Evolutionary conservation across 805 yeast genomes (phyloP).

Genomic region (Candida loeiensis): DNA sequence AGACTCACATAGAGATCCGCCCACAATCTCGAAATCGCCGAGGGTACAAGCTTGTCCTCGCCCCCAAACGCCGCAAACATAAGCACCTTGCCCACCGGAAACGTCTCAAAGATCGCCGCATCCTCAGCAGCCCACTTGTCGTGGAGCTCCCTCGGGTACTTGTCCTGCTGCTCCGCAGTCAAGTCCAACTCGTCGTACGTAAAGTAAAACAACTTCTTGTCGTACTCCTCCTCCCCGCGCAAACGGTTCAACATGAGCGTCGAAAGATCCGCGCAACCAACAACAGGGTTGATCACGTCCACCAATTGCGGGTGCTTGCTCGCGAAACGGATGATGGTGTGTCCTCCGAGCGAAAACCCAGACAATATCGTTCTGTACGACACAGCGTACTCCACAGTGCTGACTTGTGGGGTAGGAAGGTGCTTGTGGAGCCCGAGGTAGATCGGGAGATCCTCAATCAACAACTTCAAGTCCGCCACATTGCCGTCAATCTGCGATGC

Average conservation of each 20-base stretch:
- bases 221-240: slow-evolving; percentile 18
- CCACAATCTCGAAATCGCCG: slow-evolving; percentile 30
- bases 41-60: slow-evolving; percentile 36
- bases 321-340: slow-evolving; percentile 47
- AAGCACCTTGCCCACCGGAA: slow-evolving; percentile 28
- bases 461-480: slow-evolving; percentile 40
- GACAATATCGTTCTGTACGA: slow-evolving; percentile 36
- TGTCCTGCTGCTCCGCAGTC: slow-evolving; percentile 21
- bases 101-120: slow-evolving; percentile 28
- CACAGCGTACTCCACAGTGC: slow-evolving; percentile 19
- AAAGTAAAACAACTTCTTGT: slow-evolving; percentile 30
- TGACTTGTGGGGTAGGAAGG: slow-evolving; percentile 14
- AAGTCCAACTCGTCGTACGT: slow-evolving; percentile 33
- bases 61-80: slow-evolving; percentile 37
- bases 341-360: slow-evolving; percentile 59
- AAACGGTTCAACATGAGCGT: slow-evolving; percentile 44
- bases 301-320: slow-evolving; percentile 35
- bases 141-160: slow-evolving; percentile 33
- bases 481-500: slow-evolving; percentile 46
- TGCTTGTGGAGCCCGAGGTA: slow-evolving; percentile 33
- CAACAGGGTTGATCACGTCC: slow-evolving; percentile 44
- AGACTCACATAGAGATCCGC: slow-evolving; percentile 25
- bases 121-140: slow-evolving; percentile 27
- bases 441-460: slow-evolving; percentile 45
- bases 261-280: slow-evolving; percentile 48